phyloP scores from a whole-genome alignment of 345 rosid species.

The Acer negundo region DNA sequence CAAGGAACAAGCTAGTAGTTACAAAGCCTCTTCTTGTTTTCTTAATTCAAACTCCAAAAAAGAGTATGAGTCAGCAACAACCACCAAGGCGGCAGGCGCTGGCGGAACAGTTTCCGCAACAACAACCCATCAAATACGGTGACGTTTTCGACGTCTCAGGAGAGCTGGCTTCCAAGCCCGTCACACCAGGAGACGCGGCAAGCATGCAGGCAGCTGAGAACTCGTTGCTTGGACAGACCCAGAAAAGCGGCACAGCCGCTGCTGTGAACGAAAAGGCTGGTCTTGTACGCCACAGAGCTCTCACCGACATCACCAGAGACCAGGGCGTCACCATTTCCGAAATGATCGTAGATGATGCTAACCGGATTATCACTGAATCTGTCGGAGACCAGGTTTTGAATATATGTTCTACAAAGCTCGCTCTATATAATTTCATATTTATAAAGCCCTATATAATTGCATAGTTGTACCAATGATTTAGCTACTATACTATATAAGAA shows the following conservation, averaged over 20 bases:
- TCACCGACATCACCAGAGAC: conserved; percentile 23
- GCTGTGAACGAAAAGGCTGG: conserved; percentile 27
- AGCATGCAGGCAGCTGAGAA: conserved; percentile 45
- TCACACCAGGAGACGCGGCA: conserved; percentile 42
- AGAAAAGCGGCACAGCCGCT: conserved; percentile 36
- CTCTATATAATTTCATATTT: too few relatives aligned
- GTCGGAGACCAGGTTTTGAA: conserved; percentile 34
- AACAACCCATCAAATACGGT: conserved; percentile 33
- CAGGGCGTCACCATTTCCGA: conserved; percentile 30
- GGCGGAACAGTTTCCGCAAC: background rate
- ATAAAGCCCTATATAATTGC: too few relatives aligned
- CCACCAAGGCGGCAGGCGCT: conserved; percentile 15
- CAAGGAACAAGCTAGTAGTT: too few relatives aligned
- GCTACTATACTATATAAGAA: too few relatives aligned
- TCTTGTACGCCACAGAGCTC: conserved; percentile 13
- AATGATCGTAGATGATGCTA: conserved; percentile 16
- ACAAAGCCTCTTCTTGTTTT: background rate
- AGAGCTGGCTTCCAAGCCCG: conserved; percentile 33
- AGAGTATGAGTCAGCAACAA: conserved; percentile 35
- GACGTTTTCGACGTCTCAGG: conserved; percentile 43
- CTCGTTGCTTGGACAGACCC: conserved; percentile 33
- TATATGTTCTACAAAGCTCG: too few relatives aligned
- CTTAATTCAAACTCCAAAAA: background rate
- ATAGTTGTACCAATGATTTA: too few relatives aligned
- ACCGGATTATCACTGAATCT: conserved; percentile 34